These are phyloP conservation scores for Trypanosoma boissoni DNA, from an alignment of 208 protist genomes.

Conservation along the genomic window DNA sequence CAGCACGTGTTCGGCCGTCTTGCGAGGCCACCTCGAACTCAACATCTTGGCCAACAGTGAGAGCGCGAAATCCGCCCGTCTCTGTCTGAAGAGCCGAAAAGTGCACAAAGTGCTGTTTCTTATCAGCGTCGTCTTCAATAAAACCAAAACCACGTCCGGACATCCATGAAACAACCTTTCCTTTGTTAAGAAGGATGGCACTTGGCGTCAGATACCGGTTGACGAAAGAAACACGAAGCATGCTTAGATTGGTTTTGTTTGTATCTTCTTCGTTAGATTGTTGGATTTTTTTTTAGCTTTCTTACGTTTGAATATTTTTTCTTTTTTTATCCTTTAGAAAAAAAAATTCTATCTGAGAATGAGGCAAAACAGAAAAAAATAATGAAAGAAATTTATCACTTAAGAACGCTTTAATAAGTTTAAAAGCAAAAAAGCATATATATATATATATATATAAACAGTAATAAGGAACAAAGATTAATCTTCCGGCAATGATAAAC, in stretches of 20 bases:
- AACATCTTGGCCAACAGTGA: slow-evolving; percentile 85
- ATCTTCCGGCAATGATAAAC: no score
- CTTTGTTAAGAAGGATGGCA: slow-evolving; percentile 70
- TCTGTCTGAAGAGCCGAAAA: slow-evolving; percentile 90
- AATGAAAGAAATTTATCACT: no score
- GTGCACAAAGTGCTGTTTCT: slow-evolving; percentile 93
- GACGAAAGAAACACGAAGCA: slow-evolving; percentile 67
- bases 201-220: slow-evolving; percentile 52
- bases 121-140: slow-evolving; percentile 86
- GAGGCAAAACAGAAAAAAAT: no score
- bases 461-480: no score
- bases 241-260: slow-evolving; percentile 20
- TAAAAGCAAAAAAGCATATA: no score
- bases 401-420: no score
- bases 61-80: slow-evolving; percentile 77
- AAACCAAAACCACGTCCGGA: slow-evolving; percentile 89
- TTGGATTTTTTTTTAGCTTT: slow-evolving; percentile 10
- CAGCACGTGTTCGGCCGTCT: slow-evolving; percentile 85
- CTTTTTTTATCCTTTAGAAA: no score
- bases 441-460: no score
- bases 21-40: slow-evolving; percentile 89
- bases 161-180: slow-evolving; percentile 89
- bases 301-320: not conserved
- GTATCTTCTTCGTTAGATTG: slow-evolving; percentile 3
- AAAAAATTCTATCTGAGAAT: no score